phyloP scores from a whole-genome alignment of 106 monocot species.

The Iris macrosiphon region DNA sequence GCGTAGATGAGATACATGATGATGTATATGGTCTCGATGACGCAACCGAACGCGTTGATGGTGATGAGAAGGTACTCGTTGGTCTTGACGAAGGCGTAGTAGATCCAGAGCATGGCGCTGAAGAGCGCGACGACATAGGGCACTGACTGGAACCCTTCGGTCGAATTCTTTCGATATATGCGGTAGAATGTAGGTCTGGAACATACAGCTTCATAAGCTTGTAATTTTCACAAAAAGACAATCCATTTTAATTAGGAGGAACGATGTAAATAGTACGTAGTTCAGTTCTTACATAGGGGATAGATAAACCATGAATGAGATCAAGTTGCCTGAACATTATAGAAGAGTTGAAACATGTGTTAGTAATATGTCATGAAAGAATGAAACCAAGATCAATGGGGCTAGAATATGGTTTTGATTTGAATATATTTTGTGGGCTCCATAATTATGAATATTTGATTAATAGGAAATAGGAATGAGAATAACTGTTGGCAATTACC shows the following conservation, averaged over 20 bases:
- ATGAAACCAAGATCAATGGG: too few species aligned
- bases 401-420: too few species aligned
- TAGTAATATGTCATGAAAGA: too few species aligned
- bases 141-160: constrained; percentile 31
- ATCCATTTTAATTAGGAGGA: background rate
- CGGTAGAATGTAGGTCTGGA: constrained; percentile 36
- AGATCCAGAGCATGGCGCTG: constrained; percentile 41
- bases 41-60: constrained; percentile 35
- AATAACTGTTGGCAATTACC: too few species aligned
- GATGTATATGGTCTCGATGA: constrained; percentile 38
- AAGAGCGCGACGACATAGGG: constrained; percentile 34
- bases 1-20: constrained; percentile 31
- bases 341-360: too few species aligned
- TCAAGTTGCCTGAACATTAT: too few species aligned
- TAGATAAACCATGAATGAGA: too few species aligned
- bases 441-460: too few species aligned
- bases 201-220: background rate
- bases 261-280: too few species aligned
- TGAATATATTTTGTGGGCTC: too few species aligned
- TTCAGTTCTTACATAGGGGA: too few species aligned
- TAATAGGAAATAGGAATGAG: too few species aligned
- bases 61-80: constrained; percentile 31
- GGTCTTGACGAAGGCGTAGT: constrained; percentile 31
- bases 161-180: constrained; percentile 25
- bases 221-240: background rate